Base-by-base conservation (phyloP, 768 basidiomycete species). In the Termitomyces sp. region DNA sequence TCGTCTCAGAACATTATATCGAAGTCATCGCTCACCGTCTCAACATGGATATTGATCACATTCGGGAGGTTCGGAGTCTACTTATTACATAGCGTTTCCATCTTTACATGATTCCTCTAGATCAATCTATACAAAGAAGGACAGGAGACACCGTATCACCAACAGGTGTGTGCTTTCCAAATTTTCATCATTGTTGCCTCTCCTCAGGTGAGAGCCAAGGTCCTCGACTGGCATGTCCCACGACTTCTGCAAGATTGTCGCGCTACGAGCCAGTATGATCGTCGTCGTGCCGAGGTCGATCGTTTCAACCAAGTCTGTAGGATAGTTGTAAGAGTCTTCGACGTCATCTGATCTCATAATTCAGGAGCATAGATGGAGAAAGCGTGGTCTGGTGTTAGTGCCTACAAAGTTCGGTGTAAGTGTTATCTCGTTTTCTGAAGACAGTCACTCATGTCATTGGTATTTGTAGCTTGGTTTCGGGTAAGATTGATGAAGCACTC, bases 181-280 rank as follows among this genome's bases (percentile, higher is more conserved):
- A 33, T 27, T 9, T 46, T 45, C 12, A 8, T 56, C 6, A 7
- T 20, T 9, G 9, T 13, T 18, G 8, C 18, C 20, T 13, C 5
- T 39, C 11, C 36, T 39, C 15, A 47, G 16, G 18, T 18, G 15
- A 30, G 20, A 24, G n/a, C 4, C 39, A 37, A 63, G 62, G 59
- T 63, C 34, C 59, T 60, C n/a, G 62, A 63, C n/a, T 63, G 62
- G 62, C 62, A 63, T 44, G 52, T 63, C 46, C 62, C 62, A 24
- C 59, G 62, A 42, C 57, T 63, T n/a, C n/a, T 63, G 27, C 48
- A 63, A 58, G 59, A 63, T 34, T 63, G 62, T 15, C 62, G 62
- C 15, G 45, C 55, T 30, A 52, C 62, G 22, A 63, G 62, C 31
- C 49, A 63, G 22, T 63, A 63, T 45, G 57, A 60, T 44, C 54